Conservation (phyloP, 2,329 filamentous ascomycete species). For the Zelopaecilomyces penicillatus region DNA sequence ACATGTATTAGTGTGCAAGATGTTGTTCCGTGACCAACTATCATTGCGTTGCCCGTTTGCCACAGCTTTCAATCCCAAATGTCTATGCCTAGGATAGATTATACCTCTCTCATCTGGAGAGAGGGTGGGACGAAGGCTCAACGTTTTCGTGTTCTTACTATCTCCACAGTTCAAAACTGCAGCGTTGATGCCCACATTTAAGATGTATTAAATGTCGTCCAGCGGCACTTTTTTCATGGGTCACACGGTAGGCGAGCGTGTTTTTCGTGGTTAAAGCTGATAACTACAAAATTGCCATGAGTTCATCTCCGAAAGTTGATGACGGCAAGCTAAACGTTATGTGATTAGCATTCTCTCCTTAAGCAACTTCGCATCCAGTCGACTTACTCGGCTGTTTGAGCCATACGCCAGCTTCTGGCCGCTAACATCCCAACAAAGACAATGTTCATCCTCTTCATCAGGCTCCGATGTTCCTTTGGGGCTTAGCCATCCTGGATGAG, state of each 20-base stretch:
- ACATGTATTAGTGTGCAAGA: too few species aligned
- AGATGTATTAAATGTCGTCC: background rate
- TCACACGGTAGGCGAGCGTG: background rate
- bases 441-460: constrained; percentile 54
- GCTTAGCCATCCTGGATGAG: constrained; percentile 50
- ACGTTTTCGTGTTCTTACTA: too few species aligned
- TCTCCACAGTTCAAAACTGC: too few species aligned
- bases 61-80: too few species aligned
- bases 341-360: background rate
- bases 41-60: too few species aligned
- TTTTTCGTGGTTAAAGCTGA: too few species aligned
- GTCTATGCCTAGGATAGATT: too few species aligned
- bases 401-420: constrained; percentile 57
- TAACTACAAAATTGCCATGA: background rate
- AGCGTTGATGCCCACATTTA: background rate
- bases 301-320: constrained; percentile 40
- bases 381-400: constrained; percentile 52
- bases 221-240: background rate
- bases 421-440: constrained; percentile 52
- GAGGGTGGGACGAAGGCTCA: too few species aligned
- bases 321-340: constrained; percentile 34
- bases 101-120: too few species aligned
- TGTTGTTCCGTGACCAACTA: too few species aligned
- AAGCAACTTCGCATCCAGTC: background rate
- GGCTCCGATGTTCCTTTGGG: constrained; percentile 43